Conservation (phyloP, 768 basidiomycete genomes). For the Boletellus emodensis region DNA sequence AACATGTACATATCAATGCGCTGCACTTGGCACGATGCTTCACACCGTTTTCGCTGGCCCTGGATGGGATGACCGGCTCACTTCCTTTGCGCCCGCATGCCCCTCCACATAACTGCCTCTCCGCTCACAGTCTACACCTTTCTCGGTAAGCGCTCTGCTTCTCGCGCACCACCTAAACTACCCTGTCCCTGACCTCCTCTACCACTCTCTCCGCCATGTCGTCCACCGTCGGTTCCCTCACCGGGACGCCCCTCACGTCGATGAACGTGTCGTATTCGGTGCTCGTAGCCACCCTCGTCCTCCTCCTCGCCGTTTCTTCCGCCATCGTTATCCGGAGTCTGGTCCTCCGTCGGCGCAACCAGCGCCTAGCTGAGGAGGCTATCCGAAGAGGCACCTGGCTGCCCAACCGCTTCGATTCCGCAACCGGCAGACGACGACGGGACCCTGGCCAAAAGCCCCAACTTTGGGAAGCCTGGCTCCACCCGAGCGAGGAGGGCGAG, state of each 20-base stretch:
- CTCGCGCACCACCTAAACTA: not conserved
- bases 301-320: conserved; percentile 62
- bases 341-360: conserved; percentile 58
- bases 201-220: conserved; percentile 16
- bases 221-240: not conserved
- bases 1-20: not conserved
- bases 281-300: conserved; percentile 58
- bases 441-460: conserved; percentile 30
- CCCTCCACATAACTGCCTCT: not conserved
- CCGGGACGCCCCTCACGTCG: conserved; percentile 2
- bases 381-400: conserved; percentile 63
- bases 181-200: not conserved
- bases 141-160: conserved; percentile 22
- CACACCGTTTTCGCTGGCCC: no score
- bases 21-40: no score
- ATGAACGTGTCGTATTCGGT: conserved; percentile 36
- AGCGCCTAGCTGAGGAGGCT: conserved; percentile 56
- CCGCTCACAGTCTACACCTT: conserved; percentile 29
- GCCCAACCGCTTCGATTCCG: conserved; percentile 25
- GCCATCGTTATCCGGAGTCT: conserved; percentile 65
- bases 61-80: no score
- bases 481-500: conserved; percentile 7
- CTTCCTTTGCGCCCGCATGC: not conserved
- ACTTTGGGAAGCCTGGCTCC: conserved; percentile 29
- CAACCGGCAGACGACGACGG: conserved; percentile 18